Conservation (phyloP, 2,329 filamentous ascomycete species). For the Colletotrichum sp. region DNA sequence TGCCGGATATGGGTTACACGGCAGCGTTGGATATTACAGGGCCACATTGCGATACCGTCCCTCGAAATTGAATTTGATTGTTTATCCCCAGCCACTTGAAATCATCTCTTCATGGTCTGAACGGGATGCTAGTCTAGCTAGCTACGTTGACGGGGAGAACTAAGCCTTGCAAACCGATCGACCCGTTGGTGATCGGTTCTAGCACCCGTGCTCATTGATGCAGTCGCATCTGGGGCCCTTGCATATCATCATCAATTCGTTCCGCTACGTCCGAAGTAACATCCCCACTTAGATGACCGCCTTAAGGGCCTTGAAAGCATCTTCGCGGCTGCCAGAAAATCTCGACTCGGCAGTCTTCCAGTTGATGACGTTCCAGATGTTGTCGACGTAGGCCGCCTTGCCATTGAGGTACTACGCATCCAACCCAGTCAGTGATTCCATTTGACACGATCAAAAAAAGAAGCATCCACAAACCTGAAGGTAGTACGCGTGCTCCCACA, state of each 20-base stretch:
- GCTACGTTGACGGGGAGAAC: background rate
- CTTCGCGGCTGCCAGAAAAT: constrained; percentile 54
- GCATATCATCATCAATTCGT: background rate
- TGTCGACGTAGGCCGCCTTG: constrained; percentile 76
- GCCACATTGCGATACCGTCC: background rate
- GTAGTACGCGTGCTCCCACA: constrained; percentile 96
- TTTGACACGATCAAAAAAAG: background rate
- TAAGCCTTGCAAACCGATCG: background rate
- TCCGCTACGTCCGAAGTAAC: background rate
- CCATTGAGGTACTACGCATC: constrained; percentile 73
- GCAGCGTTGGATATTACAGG: background rate
- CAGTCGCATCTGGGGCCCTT: background rate
- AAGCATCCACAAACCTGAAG: constrained; percentile 61
- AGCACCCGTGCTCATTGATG: background rate
- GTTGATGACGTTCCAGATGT: constrained; percentile 81
- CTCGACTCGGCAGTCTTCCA: constrained; percentile 74
- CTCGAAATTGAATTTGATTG: background rate
- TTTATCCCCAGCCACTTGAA: background rate
- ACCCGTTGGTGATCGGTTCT: background rate
- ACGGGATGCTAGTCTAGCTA: background rate
- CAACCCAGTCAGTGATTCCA: constrained; percentile 6
- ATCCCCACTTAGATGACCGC: constrained; percentile 40
- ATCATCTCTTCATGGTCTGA: background rate
- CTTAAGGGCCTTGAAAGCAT: constrained; percentile 49
- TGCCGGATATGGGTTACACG: background rate